phyloP scores from a whole-genome alignment of 2,329 filamentous ascomycete species.

The Fusarium marasasianum region DNA sequence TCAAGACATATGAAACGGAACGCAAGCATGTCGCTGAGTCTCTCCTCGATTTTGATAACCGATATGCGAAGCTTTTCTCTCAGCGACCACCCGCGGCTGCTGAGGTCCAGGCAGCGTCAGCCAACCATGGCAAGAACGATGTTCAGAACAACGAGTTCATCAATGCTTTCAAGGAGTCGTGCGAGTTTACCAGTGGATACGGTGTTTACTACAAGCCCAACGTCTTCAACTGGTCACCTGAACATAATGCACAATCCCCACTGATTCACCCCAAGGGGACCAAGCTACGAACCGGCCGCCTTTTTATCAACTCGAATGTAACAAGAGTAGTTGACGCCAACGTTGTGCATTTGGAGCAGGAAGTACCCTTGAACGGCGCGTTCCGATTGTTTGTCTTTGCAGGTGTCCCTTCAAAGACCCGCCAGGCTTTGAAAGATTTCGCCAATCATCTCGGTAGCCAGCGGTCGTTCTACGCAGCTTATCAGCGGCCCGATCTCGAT shows the following conservation, averaged over 20 bases:
- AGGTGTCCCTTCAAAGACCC: conserved; percentile 70
- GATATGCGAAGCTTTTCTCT: conserved; percentile 91
- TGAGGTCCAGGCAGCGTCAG: conserved; percentile 75
- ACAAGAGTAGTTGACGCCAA: conserved; percentile 90
- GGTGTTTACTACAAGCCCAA: conserved; percentile 88
- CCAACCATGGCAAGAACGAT: conserved; percentile 39
- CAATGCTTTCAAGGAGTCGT: conserved; percentile 88
- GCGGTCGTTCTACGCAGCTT: conserved; percentile 76
- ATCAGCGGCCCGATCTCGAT: conserved; percentile 68
- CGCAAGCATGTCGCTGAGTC: conserved; percentile 86
- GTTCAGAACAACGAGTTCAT: conserved; percentile 80
- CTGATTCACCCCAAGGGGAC: conserved; percentile 73
- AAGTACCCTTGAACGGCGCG: conserved; percentile 86
- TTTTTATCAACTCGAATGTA: conserved; percentile 81
- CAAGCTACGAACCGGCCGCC: conserved; percentile 76
- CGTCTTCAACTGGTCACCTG: conserved; percentile 81
- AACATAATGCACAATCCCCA: conserved; percentile 75
- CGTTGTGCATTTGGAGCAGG: conserved; percentile 88
- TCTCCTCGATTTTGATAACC: conserved; percentile 85
- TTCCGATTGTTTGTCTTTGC: conserved; percentile 89
- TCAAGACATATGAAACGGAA: conserved; percentile 88
- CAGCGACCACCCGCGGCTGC: conserved; percentile 76
- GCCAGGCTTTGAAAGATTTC: conserved; percentile 75
- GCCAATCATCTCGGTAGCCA: conserved; percentile 70
- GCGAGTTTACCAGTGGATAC: conserved; percentile 93